A percentile compares a stretch with the other conserved stretches of the same genome.
These are phyloP conservation scores for Cryptosporidium muris DNA, from an alignment of 169 alveolate genomes.

Conservation along the genomic window DNA sequence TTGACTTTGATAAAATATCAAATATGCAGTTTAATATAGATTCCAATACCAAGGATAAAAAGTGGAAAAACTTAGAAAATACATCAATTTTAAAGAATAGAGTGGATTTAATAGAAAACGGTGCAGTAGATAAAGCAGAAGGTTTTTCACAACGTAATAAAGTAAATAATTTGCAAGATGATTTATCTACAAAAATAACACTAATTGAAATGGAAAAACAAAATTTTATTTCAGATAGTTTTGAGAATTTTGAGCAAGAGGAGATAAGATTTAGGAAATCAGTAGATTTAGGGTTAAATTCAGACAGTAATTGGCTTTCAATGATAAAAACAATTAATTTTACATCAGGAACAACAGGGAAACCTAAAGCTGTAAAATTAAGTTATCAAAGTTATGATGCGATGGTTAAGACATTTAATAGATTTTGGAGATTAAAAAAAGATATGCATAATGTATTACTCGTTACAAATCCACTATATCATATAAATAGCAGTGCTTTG, in stretches of 20 bases:
- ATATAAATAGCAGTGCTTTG: conserved; percentile 73
- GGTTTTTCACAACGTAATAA: not conserved
- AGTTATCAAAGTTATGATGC: conserved; percentile 29
- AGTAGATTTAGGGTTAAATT: not conserved
- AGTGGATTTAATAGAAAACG: no score
- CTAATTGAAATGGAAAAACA: not conserved
- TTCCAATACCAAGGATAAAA: no score
- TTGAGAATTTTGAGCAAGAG: not conserved
- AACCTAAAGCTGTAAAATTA: conserved; percentile 73
- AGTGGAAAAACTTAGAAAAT: no score
- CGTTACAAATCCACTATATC: conserved; percentile 76
- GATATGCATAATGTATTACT: conserved; percentile 32
- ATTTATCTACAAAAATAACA: not conserved
- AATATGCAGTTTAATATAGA: not conserved
- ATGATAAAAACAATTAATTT: conserved; percentile 51
- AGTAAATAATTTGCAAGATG: not conserved
- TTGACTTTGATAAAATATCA: not conserved
- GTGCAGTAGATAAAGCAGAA: no score
- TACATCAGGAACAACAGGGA: conserved; percentile 77
- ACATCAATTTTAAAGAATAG: no score
- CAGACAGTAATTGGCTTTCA: not conserved
- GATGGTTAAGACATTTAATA: conserved; percentile 8
- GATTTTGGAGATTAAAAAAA: conserved; percentile 1
- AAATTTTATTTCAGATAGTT: not conserved
- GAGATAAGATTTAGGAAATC: not conserved